Conservation (phyloP, 2,329 filamentous ascomycete species). For the Neofusicoccum ribis region DNA sequence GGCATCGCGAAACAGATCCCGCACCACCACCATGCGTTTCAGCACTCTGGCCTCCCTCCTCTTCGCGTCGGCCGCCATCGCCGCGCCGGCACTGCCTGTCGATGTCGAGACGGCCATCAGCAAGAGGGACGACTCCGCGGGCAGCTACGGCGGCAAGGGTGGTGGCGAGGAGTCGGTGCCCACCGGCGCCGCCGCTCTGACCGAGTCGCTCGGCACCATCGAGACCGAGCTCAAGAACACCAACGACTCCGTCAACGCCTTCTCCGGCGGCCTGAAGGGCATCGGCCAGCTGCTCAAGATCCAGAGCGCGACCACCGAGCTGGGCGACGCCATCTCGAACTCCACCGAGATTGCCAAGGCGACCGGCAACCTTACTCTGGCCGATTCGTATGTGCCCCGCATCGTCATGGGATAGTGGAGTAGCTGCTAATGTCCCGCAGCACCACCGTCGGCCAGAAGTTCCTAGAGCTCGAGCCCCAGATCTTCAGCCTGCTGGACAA, state of each 20-base stretch:
- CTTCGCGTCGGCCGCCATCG: neutral
- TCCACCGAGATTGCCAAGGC: neutral
- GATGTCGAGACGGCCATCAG: neutral
- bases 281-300: slow-evolving; percentile 12
- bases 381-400: neutral
- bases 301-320: neutral
- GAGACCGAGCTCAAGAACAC: neutral
- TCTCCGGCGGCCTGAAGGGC: slow-evolving; percentile 1
- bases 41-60: neutral
- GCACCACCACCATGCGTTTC: neutral
- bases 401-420: too few species aligned
- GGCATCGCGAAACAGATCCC: neutral
- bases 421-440: neutral
- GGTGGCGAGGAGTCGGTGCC: neutral
- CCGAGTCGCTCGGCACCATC: neutral
- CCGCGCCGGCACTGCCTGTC: neutral
- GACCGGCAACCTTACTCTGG: neutral
- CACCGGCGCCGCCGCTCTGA: neutral
- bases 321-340: neutral
- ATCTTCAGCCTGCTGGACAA: slow-evolving; percentile 12
- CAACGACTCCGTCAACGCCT: neutral
- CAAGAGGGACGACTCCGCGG: neutral
- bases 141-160: neutral
- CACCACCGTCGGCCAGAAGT: slow-evolving; percentile 6
- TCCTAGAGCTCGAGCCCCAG: neutral